Evolutionary conservation across 768 basidiomycete species (phyloP).

Genomic region (Hygrophorus russula): DNA sequence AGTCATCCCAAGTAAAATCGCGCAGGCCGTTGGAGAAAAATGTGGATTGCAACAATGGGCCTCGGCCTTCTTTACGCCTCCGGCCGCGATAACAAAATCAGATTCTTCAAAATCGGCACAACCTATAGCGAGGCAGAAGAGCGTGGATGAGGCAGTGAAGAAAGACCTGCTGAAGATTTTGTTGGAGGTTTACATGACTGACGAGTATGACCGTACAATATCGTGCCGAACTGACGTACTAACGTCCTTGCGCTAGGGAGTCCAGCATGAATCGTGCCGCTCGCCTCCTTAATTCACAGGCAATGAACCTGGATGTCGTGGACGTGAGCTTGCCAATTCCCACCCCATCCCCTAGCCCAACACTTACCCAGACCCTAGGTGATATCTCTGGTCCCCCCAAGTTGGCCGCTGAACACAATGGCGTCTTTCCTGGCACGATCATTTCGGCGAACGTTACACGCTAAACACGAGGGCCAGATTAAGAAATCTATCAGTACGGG

Average conservation of each 20-base stretch:
- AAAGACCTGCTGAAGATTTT: slow-evolving; percentile 56
- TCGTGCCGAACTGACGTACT: neutral
- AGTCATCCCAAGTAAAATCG: slow-evolving; percentile 52
- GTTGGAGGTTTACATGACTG: slow-evolving; percentile 73
- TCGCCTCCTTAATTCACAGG: slow-evolving; percentile 69
- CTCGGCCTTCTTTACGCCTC: slow-evolving; percentile 27
- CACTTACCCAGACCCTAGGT: slow-evolving; percentile 27
- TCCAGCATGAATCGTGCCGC: slow-evolving; percentile 47
- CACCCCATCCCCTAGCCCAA: slow-evolving; percentile 3
- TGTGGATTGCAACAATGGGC: slow-evolving; percentile 44
- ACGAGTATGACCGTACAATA: slow-evolving; percentile 40
- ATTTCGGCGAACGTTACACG: slow-evolving; percentile 64
- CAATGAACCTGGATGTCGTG: slow-evolving; percentile 60
- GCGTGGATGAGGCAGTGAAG: slow-evolving; percentile 38
- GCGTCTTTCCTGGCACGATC: slow-evolving; percentile 74
- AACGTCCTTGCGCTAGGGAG: slow-evolving; percentile 25
- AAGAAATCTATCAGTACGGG: slow-evolving; percentile 69
- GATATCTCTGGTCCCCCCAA: slow-evolving; percentile 52
- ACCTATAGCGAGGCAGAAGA: slow-evolving; percentile 20
- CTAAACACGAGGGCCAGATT: slow-evolving; percentile 58
- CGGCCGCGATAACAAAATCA: slow-evolving; percentile 13
- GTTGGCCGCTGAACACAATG: slow-evolving; percentile 66
- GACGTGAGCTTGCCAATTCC: slow-evolving; percentile 43
- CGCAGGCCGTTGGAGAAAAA: slow-evolving; percentile 22
- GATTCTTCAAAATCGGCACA: slow-evolving; percentile 11